Evolutionary conservation across 129 eudicot genomes (phyloP), one percentile per base, ranked within the genome.

Genomic region (Arctium lappa): DNA sequence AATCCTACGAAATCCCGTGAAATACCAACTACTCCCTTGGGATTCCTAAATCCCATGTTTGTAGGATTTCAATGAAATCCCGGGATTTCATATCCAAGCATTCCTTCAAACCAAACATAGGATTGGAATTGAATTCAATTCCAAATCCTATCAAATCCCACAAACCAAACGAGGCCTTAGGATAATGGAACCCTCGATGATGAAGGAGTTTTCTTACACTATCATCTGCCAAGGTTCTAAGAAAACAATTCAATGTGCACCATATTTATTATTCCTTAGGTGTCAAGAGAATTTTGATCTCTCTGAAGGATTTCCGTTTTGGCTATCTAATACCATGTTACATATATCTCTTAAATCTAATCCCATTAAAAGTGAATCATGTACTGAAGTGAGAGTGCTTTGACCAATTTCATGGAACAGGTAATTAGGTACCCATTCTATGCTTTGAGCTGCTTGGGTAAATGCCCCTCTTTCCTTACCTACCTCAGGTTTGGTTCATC

Each of bases 381-480:
- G 2, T 31, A 16, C 77, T 56, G 39, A 53, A 37, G 60, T 4
- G 5, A 77, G n/a, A 66, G 30, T 72, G 60, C 36, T 70, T 38
- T 74, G 63, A 85, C 56, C 74, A 48, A 53, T 48, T 71, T 79
- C 32, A 30, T 75, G 34, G 77, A 75, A 83, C 88, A 95, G 99
- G 86, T 89, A 15, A 89, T 93, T 81, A 90, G 99, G 85, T 93
- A 95, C 74, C 87, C 92, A 4, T 91, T 93, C 84, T 91, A 95
- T 87, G 97, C 95, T 79, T 62, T 91, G 77, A 91, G 82, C 74
- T 91, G 95, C 87, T 72, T 89, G 40, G 93, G 91, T 48, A 89
- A 31, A 79, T 87, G 92, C 78, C 98, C 97, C 73, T 72, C 81
- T 73, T 87, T 89, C 85, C 86, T 93, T 53, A 90, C 97, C 81